Evolutionary conservation across 768 basidiomycete genomes (phyloP), one percentile per base, ranked within the genome.

Genomic region (Boletus patriciae): DNA sequence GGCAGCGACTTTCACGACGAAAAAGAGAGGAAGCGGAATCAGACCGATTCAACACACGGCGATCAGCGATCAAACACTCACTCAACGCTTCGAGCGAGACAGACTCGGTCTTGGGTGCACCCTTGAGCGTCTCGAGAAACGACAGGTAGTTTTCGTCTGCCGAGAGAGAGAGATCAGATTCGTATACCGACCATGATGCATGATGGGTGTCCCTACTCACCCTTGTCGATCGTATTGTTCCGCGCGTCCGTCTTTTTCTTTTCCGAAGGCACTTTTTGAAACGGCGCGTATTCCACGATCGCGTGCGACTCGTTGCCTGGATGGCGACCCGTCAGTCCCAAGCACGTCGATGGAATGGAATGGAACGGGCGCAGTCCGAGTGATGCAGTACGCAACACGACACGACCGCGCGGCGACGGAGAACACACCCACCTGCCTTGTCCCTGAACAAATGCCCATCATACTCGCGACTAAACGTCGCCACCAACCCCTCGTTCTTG

Each of bases 381-480:
- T n/a, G 25, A 25, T 31, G 31, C 31, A 10, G 10, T 9, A 31
- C 10, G 31, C 31, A 31, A 10, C 31, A 12, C 10, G 18, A 13
- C 27, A 7, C 27, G 27, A 7, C 27, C 4, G 27, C 27, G 27
- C 27, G 12, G 43, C 12, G 10, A 50, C n/a, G 11, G 10, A 9
- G 8, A 1, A 2, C 1, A 21, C 15, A 56, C 65, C 6, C 49
- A 93, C 96, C 96, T 59, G 88, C 80, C 79, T 94, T 97, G 69
- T 98, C 94, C 59, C 88, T 78, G 68, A 96, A 98, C 23, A 90
- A 46, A 74, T 98, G 95, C 0, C 96, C 96, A 64, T 98, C 92
- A 62, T 92, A 99, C 34, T 82, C 93, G 27, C 78, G 78, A 65
- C 90, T 88, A 66, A 98, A 98, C 3, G 69, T 70, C 4, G 88